These are phyloP conservation scores for Phaeodactylum tricornutum DNA, from an alignment of 108 stramenopile genomes.

Conservation along the genomic window DNA sequence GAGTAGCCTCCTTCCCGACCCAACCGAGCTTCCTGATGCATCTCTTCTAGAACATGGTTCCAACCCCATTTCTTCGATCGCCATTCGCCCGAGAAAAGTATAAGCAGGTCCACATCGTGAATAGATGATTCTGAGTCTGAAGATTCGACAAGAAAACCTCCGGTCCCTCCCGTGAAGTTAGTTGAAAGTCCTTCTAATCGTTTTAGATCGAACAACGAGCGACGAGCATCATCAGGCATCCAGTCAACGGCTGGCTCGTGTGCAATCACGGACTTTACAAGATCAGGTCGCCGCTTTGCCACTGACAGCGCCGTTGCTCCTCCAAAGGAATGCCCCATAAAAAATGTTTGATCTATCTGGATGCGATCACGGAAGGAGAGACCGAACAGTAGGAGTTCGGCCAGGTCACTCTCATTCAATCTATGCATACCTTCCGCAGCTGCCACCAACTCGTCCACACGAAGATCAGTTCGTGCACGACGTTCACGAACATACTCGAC, in stretches of 20 bases:
- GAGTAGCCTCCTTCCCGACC: conserved; percentile 16
- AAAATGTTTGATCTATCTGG: conserved; percentile 17
- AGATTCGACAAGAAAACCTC: conserved; percentile 5
- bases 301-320: conserved; percentile 43
- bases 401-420: conserved; percentile 14
- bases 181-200: conserved; percentile 4
- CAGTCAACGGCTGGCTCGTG: conserved; percentile 58
- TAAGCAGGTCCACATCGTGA: conserved; percentile 23
- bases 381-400: conserved; percentile 13
- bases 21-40: conserved; percentile 17
- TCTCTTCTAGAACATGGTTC: conserved; percentile 14
- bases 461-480: conserved; percentile 23
- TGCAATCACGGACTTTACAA: conserved; percentile 20
- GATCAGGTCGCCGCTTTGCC: conserved; percentile 22
- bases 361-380: conserved; percentile 26
- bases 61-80: conserved; percentile 25
- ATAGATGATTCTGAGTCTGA: conserved; percentile 6
- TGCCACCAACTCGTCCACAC: conserved; percentile 30
- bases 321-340: conserved; percentile 63
- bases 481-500: conserved; percentile 9
- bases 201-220: conserved; percentile 17
- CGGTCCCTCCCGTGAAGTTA: conserved; percentile 16
- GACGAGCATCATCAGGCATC: conserved; percentile 36
- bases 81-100: conserved; percentile 38
- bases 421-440: conserved; percentile 14